Evolutionary conservation across 2,329 filamentous ascomycete species (phyloP).

Genomic region (Emydomyces testavorans): DNA sequence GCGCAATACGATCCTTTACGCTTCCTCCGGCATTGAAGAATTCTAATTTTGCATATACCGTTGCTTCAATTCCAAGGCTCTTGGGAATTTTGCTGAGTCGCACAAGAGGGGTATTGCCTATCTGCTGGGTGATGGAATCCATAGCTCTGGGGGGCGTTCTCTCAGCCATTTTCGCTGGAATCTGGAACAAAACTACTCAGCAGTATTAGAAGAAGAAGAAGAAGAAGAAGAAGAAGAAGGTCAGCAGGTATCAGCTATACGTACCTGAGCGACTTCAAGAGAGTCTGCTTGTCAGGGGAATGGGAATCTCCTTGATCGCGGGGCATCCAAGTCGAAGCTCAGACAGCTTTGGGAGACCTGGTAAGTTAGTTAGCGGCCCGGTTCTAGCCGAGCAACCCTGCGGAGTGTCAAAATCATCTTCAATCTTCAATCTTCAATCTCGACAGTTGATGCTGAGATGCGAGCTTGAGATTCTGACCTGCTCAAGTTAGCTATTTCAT

Average conservation of each 20-base stretch:
- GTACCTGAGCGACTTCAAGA: no score
- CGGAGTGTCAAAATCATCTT: no score
- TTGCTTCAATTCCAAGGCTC: conserved; percentile 75
- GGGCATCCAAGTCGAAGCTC: neutral
- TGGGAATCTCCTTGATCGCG: neutral
- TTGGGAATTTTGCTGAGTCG: conserved; percentile 86
- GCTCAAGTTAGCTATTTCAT: no score
- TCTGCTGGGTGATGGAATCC: conserved; percentile 68
- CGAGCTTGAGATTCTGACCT: no score
- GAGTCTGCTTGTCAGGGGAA: neutral
- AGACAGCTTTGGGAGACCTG: neutral
- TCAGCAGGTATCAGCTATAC: no score
- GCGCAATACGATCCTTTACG: conserved; percentile 87
- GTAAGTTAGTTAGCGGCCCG: conserved; percentile 7
- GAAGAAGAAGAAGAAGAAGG: no score
- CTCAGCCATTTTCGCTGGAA: neutral
- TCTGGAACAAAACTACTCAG: neutral
- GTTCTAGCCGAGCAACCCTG: conserved; percentile 5
- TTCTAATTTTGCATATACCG: conserved; percentile 84
- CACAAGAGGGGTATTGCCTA: conserved; percentile 92
- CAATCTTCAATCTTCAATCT: no score
- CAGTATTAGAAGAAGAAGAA: no score
- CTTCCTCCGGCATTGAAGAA: conserved; percentile 89
- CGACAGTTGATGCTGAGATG: no score
- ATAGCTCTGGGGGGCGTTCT: conserved; percentile 43